Percentiles rank a stretch among this genome's conserved stretches.
Conservation (phyloP, 2,329 filamentous ascomycete species). For the Alternaria consortialis region DNA sequence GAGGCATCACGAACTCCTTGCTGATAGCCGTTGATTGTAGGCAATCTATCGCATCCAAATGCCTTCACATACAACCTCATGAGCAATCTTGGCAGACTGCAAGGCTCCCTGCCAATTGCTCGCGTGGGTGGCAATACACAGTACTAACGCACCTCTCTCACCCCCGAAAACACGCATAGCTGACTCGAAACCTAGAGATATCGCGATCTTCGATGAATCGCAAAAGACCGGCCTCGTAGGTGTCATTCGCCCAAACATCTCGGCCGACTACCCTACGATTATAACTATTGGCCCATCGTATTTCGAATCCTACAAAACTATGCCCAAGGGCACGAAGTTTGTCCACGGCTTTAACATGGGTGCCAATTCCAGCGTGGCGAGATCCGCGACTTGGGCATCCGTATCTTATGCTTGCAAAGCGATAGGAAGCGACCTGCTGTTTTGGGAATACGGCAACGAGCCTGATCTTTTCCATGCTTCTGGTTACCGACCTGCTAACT, state of each 20-base stretch:
- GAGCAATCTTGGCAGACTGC: conserved; percentile 63
- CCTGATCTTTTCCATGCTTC: conserved; percentile 65
- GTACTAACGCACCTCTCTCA: conserved; percentile 65
- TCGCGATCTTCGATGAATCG: conserved; percentile 10
- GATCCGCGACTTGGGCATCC: conserved; percentile 60
- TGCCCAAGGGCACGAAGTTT: conserved; percentile 63
- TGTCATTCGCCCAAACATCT: conserved; percentile 59
- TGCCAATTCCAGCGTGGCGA: conserved; percentile 57
- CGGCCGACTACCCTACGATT: conserved; percentile 67
- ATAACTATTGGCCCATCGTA: conserved; percentile 68
- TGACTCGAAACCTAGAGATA: conserved; percentile 54
- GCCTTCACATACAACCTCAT: conserved; percentile 67
- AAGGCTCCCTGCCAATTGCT: conserved; percentile 66
- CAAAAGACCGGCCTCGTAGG: conserved; percentile 54
- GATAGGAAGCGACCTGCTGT: conserved; percentile 61
- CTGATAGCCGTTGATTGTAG: conserved; percentile 19
- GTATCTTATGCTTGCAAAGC: conserved; percentile 66
- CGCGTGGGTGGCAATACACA: conserved; percentile 71
- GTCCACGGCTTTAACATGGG: conserved; percentile 69
- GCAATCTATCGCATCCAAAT: conserved; percentile 65
- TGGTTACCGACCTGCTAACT: conserved; percentile 60
- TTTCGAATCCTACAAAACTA: conserved; percentile 68
- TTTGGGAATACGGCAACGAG: conserved; percentile 72
- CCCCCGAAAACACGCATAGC: conserved; percentile 51
- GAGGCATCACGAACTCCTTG: neutral